Evolutionary conservation across 2,329 filamentous ascomycete genomes (phyloP).

Genomic region (Stachybotrys chlorohalonatus): DNA sequence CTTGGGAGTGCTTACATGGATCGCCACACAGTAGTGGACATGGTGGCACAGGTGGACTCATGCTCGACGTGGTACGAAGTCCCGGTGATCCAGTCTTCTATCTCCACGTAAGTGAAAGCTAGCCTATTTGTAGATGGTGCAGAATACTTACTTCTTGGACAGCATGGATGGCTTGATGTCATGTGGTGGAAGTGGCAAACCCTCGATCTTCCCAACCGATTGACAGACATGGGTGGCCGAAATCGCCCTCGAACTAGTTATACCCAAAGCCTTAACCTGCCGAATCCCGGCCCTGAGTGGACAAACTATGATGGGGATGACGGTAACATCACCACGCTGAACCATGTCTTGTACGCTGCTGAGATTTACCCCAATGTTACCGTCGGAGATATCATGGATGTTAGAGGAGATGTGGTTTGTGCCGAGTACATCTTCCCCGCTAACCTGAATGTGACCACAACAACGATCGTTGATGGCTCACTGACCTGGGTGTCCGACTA

Average conservation of each 20-base stretch:
- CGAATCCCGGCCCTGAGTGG: not conserved
- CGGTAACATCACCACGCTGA: slow-evolving; percentile 6
- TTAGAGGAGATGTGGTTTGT: slow-evolving; percentile 7
- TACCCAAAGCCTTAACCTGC: not conserved
- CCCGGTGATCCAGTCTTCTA: not conserved
- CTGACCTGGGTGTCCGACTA: no score
- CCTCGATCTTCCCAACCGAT: slow-evolving; percentile 4
- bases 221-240: slow-evolving; percentile 13
- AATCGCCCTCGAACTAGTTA: slow-evolving; percentile 12
- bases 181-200: slow-evolving; percentile 11
- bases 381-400: slow-evolving; percentile 10
- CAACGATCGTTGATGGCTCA: not conserved
- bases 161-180: slow-evolving; percentile 7
- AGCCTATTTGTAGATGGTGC: not conserved
- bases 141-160: slow-evolving; percentile 1
- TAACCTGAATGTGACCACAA: not conserved
- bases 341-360: slow-evolving; percentile 6
- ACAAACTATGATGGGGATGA: slow-evolving; percentile 6
- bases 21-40: not conserved
- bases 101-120: not conserved
- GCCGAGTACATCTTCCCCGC: slow-evolving; percentile 8
- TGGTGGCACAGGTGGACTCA: not conserved
- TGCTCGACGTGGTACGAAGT: not conserved
- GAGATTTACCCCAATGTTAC: slow-evolving; percentile 13
- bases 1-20: slow-evolving; percentile 1